Conservation (phyloP, 768 basidiomycete genomes). For the Tulasnella sp. region DNA sequence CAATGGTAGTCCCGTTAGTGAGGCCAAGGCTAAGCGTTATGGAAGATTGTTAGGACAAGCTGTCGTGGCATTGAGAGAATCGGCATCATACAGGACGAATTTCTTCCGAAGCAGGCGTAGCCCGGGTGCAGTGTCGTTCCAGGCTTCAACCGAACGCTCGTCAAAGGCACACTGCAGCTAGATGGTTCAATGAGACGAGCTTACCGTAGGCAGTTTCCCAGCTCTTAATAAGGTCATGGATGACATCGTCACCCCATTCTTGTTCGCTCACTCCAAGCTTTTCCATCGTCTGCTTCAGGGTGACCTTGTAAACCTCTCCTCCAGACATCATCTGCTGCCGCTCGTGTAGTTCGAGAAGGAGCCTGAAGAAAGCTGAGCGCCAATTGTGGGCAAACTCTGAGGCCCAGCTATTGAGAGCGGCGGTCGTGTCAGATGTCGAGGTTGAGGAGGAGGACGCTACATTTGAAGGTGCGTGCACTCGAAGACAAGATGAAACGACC, state of each 20-base stretch:
- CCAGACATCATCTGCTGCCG: conserved; percentile 18
- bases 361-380: conserved; percentile 28
- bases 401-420: conserved; percentile 27
- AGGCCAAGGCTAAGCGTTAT: conserved; percentile 20
- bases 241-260: conserved; percentile 23
- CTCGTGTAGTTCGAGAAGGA: not conserved
- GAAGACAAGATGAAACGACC: conserved; percentile 21
- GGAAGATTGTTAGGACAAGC: not conserved
- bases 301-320: conserved; percentile 19
- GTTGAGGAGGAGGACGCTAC: not conserved
- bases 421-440: conserved; percentile 12
- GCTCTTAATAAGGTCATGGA: conserved; percentile 28
- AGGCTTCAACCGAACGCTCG: not conserved
- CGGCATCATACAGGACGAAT: conserved; percentile 12
- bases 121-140: conserved; percentile 28
- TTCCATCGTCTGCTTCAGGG: conserved; percentile 22
- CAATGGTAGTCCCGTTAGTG: conserved; percentile 25
- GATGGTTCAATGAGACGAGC: not conserved
- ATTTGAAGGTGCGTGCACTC: conserved; percentile 22
- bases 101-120: conserved; percentile 25
- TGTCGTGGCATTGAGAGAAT: not conserved
- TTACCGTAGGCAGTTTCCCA: conserved; percentile 21
- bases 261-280: conserved; percentile 10
- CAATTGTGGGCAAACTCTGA: conserved; percentile 29
- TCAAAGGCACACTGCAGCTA: not conserved